Base-by-base conservation (phyloP, 768 basidiomycete genomes). In the Roridomyces roridus region DNA sequence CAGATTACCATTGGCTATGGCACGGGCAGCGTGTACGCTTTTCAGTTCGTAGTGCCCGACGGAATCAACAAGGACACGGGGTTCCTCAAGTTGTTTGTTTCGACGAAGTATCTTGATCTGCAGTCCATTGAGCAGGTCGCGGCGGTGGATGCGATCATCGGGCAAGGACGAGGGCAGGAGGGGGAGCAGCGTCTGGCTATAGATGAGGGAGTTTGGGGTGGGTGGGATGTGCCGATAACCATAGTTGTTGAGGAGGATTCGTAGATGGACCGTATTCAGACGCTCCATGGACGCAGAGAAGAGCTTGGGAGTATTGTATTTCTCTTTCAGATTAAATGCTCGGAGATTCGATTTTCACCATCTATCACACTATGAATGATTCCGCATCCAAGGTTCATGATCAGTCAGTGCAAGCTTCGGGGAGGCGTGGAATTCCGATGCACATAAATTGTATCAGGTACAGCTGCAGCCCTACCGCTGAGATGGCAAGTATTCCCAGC, bases 61-160 rank as follows among this genome's bases (percentile, higher is more conserved):
- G 66, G 66, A 17, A 60, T 65, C 15, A 66, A 70, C 17, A 65
- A 67, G 31, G 77, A 76, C 37, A 73, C 74, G 0, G 77, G 77
- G 12, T 81, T 81, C 66, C 62, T 82, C 49, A 81, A 81, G 55
- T 58, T 81, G 15, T 82, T 82, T 60, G 71, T 80, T 6, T 81
- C 78, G 12, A 80, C 77, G 3, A 66, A 63, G 12, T 80, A 76
- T 55, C 71, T 77, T 6, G 77, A 77, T 5, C 69, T 81, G 66
- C 69, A 67, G 34, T 63, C 74, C 21, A 68, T 81, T 55, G 80
- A 81, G 64, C 80, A 81, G 62, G 35, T 40, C 14, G 45, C 44
- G 15, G 54, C 47, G 39, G 46, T 31, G 34, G 59, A 60, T 15
- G 40, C 28, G 23, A 18, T 29, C 31, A 34, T 34, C 11, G 31